Conservation (phyloP, 2,329 filamentous ascomycete genomes). For the Tolypocladium ovalisporum region DNA sequence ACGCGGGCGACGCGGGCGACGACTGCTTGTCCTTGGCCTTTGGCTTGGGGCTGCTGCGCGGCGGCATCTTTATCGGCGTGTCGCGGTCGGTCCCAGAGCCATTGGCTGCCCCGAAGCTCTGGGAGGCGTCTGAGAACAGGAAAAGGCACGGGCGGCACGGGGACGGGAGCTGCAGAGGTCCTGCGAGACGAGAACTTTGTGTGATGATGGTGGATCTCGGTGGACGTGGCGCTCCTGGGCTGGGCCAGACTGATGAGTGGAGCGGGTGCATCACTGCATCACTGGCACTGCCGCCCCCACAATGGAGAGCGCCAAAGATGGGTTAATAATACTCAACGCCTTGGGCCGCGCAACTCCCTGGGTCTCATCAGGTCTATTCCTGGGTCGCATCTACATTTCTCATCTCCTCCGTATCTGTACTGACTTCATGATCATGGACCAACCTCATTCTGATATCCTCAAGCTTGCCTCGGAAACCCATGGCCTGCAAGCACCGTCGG, state of each 20-base stretch:
- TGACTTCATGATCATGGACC: background rate
- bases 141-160: background rate
- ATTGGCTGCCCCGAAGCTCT: constrained; percentile 13
- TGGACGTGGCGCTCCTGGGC: background rate
- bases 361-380: background rate
- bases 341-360: too few relatives aligned
- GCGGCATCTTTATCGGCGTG: constrained; percentile 14
- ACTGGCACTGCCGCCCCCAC: background rate
- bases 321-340: too few relatives aligned
- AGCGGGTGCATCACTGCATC: background rate
- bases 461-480: background rate
- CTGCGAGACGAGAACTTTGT: background rate
- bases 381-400: background rate
- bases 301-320: background rate
- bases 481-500: background rate
- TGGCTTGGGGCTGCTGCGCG: constrained; percentile 11
- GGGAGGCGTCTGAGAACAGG: background rate
- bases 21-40: constrained; percentile 12
- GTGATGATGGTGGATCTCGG: background rate
- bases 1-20: constrained; percentile 1
- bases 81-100: constrained; percentile 10
- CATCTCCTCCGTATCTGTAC: background rate
- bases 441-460: background rate
- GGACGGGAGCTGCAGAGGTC: background rate
- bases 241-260: background rate